A percentile compares a stretch with the other conserved stretches of the same genome.
Conservation (phyloP, 306 rosid species). For the Trifolium fragiferum region DNA sequence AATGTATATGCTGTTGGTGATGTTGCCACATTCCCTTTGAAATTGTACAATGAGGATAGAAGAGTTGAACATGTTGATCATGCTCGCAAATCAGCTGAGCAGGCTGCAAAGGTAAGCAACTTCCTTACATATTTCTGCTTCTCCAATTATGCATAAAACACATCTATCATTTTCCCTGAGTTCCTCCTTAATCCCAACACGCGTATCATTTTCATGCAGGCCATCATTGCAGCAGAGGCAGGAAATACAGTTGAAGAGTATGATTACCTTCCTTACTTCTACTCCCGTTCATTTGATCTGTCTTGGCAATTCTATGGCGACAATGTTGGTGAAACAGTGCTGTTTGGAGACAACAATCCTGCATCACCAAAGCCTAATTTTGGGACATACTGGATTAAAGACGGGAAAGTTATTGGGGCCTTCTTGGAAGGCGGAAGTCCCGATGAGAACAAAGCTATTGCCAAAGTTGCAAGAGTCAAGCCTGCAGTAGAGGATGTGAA, state of each 20-base stretch:
- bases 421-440: conserved; percentile 84
- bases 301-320: conserved; percentile 98
- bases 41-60: conserved; percentile 79
- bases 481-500: conserved; percentile 67
- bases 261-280: conserved; percentile 97
- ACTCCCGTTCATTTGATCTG: conserved; percentile 83
- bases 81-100: conserved; percentile 99
- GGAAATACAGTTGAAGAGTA: conserved; percentile 75
- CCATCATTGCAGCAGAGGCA: conserved; percentile 79
- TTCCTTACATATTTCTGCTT: conserved; percentile 26
- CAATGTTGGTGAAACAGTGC: conserved; percentile 85
- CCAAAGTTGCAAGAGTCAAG: conserved; percentile 78
- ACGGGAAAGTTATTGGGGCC: conserved; percentile 81
- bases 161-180: neutral
- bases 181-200: neutral
- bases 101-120: conserved; percentile 79
- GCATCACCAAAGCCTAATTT: conserved; percentile 72
- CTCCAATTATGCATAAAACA: conserved; percentile 19
- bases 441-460: conserved; percentile 90
- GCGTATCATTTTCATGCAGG: conserved; percentile 52
- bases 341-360: conserved; percentile 85
- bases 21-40: conserved; percentile 93
- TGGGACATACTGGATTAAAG: conserved; percentile 94
- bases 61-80: conserved; percentile 98
- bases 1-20: conserved; percentile 97